Conservation (phyloP, 2,329 filamentous ascomycete species). For the Sporothrix schenckii region DNA sequence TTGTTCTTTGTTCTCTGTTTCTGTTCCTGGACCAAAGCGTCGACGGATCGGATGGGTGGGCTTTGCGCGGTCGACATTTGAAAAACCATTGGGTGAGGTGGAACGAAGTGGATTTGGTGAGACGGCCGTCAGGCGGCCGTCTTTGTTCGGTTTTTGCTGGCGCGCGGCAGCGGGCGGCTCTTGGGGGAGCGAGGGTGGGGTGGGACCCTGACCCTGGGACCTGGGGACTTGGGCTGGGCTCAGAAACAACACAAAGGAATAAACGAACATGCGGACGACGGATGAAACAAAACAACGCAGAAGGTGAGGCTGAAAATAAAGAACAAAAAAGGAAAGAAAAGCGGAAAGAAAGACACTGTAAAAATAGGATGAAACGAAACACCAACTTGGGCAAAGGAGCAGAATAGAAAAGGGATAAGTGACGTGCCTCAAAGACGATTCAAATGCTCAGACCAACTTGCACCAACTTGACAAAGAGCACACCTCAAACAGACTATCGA, state of each 20-base stretch:
- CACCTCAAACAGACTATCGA: no score
- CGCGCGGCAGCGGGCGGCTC: conserved; percentile 30
- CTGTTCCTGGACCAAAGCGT: neutral
- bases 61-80: neutral
- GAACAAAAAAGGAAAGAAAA: neutral
- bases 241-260: neutral
- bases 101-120: neutral
- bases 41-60: conserved; percentile 11
- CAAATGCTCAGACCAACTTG: no score
- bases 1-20: neutral
- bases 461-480: neutral
- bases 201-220: neutral
- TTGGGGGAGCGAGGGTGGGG: conserved; percentile 5
- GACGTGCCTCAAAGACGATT: neutral
- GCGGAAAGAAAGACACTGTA: neutral
- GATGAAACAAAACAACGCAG: conserved; percentile 14
- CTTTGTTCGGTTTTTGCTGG: conserved; percentile 15
- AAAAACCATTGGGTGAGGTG: neutral
- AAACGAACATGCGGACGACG: neutral
- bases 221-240: neutral
- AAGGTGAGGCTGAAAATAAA: neutral
- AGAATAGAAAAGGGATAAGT: neutral
- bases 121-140: conserved; percentile 17
- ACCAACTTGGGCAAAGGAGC: neutral
- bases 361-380: conserved; percentile 21